Evolutionary conservation across 202 grass and related monocot species (phyloP).

Genomic region (Hordeum pubiflorum): DNA sequence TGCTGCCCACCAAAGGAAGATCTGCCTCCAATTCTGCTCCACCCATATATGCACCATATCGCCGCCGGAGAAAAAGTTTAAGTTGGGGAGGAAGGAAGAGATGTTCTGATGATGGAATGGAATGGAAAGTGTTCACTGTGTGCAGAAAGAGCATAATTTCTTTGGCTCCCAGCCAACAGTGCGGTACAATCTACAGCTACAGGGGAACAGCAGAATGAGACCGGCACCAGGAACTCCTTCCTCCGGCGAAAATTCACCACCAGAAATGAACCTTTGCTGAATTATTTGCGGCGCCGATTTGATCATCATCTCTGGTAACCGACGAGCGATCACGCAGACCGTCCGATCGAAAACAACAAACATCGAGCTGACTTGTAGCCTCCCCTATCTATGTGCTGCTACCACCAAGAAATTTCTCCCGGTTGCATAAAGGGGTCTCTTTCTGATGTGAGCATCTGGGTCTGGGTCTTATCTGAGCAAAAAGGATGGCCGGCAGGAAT

Average conservation of each 20-base stretch:
- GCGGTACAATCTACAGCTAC: not conserved
- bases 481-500: conserved; percentile 17
- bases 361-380: not conserved
- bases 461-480: conserved; percentile 12
- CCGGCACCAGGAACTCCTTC: not conserved
- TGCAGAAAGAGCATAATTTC: not conserved
- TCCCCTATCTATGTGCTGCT: not conserved
- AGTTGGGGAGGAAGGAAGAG: not conserved
- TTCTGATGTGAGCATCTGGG: not conserved
- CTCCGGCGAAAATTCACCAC: not conserved
- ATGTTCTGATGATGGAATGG: not conserved
- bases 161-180: not conserved
- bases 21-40: not conserved
- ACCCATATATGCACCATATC: not conserved
- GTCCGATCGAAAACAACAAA: not conserved
- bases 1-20: conserved; percentile 15
- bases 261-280: no score
- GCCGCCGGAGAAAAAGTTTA: not conserved
- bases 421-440: not conserved
- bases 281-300: not conserved
- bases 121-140: not conserved
- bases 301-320: not conserved
- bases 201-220: not conserved
- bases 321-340: not conserved
- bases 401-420: not conserved